Conservation (phyloP, 129 eudicot genomes). For the Pulicaria dysenterica region DNA sequence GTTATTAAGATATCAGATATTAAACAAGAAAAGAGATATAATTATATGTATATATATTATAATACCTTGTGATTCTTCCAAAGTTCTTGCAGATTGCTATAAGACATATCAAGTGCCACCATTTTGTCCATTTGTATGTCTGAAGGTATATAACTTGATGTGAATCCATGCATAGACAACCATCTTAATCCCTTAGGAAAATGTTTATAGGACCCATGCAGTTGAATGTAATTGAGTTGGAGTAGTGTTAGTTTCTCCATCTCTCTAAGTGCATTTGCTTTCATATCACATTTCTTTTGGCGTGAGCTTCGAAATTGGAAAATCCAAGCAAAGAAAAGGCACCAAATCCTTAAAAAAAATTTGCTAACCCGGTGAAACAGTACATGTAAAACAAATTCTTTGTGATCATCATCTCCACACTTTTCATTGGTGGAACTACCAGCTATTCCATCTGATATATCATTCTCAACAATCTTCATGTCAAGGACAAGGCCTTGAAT, state of each 20-base stretch:
- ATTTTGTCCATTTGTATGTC: not conserved
- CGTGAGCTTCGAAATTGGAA: no score
- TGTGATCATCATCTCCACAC: no score
- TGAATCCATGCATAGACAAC: not conserved
- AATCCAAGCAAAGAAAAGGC: no score
- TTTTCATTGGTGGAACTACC: no score
- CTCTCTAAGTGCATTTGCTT: not conserved
- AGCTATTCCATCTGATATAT: not conserved
- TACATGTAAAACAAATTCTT: no score
- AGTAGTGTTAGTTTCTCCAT: not conserved
- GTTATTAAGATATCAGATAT: not conserved
- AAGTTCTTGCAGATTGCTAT: not conserved
- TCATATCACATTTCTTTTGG: not conserved
- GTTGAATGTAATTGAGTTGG: conserved; percentile 2
- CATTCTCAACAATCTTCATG: not conserved
- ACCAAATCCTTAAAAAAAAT: no score
- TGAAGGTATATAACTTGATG: not conserved
- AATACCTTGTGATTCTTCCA: no score
- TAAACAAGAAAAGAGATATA: no score
- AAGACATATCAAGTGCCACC: not conserved
- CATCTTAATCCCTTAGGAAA: not conserved
- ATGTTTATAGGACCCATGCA: not conserved
- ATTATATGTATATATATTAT: no score
- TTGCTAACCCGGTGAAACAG: no score
- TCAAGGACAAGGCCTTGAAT: not conserved